These are phyloP conservation scores for Meyerozyma smithsonii DNA, from an alignment of 1,139 yeast species.

Conservation along the genomic window DNA sequence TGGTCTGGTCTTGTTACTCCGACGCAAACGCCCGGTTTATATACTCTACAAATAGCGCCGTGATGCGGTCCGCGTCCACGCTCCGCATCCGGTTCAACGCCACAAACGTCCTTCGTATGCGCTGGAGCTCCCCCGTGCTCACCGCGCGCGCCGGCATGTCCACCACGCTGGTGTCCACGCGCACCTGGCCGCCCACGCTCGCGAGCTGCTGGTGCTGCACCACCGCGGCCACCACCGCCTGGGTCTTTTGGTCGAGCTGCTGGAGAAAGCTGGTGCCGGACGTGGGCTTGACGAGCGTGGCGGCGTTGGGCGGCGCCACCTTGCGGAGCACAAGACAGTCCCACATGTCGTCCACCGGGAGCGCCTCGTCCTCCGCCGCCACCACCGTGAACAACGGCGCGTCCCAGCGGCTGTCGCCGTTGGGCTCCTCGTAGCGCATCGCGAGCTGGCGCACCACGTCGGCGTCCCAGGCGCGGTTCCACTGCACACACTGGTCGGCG, in stretches of 20 bases:
- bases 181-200: conserved; percentile 48
- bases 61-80: conserved; percentile 61
- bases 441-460: conserved; percentile 64
- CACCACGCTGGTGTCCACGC: conserved; percentile 40
- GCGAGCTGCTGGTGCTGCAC: conserved; percentile 58
- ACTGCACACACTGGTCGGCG: conserved; percentile 51
- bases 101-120: conserved; percentile 78
- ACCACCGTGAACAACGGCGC: conserved; percentile 78
- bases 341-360: conserved; percentile 73
- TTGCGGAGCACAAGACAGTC: conserved; percentile 57
- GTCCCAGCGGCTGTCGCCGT: conserved; percentile 85
- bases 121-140: conserved; percentile 73
- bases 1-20: conserved; percentile 10
- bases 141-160: conserved; percentile 62
- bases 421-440: conserved; percentile 93
- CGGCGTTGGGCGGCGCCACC: conserved; percentile 71
- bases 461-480: conserved; percentile 72
- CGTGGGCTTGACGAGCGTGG: conserved; percentile 70
- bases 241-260: conserved; percentile 72
- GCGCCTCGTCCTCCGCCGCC: conserved; percentile 43
- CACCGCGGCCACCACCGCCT: conserved; percentile 52
- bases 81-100: conserved; percentile 75
- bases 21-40: conserved; percentile 49
- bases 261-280: conserved; percentile 71
- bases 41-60: conserved; percentile 69